A percentile compares a stretch with the other conserved stretches of the same genome.
These are phyloP conservation scores for Penicillium goetzii DNA, from an alignment of 495 filamentous ascomycete genomes.

Conservation along the genomic window DNA sequence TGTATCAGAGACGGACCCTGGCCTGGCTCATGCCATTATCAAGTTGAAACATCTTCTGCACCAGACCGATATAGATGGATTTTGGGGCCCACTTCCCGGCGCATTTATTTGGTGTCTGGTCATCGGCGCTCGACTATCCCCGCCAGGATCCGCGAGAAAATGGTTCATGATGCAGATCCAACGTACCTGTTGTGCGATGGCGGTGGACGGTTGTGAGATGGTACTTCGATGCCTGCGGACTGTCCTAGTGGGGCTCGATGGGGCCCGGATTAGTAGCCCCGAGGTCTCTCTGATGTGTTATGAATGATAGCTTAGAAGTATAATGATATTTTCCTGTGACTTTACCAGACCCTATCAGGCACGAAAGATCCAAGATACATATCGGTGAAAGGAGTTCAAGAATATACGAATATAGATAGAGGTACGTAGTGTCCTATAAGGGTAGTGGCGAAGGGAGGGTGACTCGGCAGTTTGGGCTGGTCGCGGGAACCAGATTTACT, in stretches of 20 bases:
- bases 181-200: constrained; percentile 20
- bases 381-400: too few species aligned
- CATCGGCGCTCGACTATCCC: constrained; percentile 22
- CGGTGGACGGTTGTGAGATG: background rate
- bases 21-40: background rate
- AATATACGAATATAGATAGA: too few species aligned
- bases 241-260: constrained; percentile 18
- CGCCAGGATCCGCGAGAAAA: constrained; percentile 6
- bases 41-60: constrained; percentile 21
- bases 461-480: constrained; percentile 12
- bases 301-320: background rate
- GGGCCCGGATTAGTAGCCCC: background rate
- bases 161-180: constrained; percentile 28
- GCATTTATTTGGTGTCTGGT: constrained; percentile 29
- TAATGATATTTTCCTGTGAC: background rate
- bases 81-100: constrained; percentile 20
- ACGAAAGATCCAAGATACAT: background rate
- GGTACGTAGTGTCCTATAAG: too few species aligned
- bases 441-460: background rate
- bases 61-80: constrained; percentile 18
- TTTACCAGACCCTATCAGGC: background rate
- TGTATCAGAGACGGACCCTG: background rate
- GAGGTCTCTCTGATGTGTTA: background rate
- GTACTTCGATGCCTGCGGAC: constrained; percentile 1
- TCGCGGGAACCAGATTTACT: constrained; percentile 17